These are phyloP conservation scores for Yarrowia sp. DNA, from an alignment of 805 yeast species.

Conservation along the genomic window DNA sequence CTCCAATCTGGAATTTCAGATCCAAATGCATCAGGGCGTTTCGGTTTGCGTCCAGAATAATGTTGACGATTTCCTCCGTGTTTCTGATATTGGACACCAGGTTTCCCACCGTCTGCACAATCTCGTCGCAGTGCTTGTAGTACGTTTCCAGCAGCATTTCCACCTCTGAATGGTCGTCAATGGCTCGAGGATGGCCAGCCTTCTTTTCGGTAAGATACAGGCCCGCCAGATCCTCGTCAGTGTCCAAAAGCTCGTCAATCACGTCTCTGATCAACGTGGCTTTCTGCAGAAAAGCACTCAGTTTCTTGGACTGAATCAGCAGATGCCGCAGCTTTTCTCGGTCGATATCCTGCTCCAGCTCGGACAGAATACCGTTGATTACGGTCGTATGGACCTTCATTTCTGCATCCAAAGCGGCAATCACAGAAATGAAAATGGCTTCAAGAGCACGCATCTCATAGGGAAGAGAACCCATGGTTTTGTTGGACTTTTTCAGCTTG, in stretches of 20 bases:
- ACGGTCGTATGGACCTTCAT: conserved; percentile 83
- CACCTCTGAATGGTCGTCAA: conserved; percentile 62
- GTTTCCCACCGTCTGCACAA: conserved; percentile 88
- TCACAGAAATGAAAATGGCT: conserved; percentile 79
- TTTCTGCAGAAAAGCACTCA: conserved; percentile 83
- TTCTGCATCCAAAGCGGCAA: conserved; percentile 80
- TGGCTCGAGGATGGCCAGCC: conserved; percentile 53
- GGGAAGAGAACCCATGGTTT: conserved; percentile 60
- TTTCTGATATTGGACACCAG: conserved; percentile 82
- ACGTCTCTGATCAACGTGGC: conserved; percentile 81
- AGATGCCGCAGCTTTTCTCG: conserved; percentile 77
- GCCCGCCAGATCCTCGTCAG: conserved; percentile 82
- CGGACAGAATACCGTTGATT: conserved; percentile 72
- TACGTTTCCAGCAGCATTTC: conserved; percentile 90
- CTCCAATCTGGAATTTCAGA: conserved; percentile 79
- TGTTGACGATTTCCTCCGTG: conserved; percentile 92
- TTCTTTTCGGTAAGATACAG: conserved; percentile 70
- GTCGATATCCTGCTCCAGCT: conserved; percentile 83
- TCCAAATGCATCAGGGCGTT: conserved; percentile 89
- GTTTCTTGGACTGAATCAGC: conserved; percentile 82
- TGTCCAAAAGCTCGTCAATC: conserved; percentile 82
- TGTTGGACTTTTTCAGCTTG: conserved; percentile 58
- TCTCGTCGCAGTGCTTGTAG: conserved; percentile 90
- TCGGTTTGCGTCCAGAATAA: conserved; percentile 88
- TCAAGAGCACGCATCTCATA: conserved; percentile 93